Base-by-base conservation (phyloP, 768 basidiomycete species). In the Tephrocybe sp. region DNA sequence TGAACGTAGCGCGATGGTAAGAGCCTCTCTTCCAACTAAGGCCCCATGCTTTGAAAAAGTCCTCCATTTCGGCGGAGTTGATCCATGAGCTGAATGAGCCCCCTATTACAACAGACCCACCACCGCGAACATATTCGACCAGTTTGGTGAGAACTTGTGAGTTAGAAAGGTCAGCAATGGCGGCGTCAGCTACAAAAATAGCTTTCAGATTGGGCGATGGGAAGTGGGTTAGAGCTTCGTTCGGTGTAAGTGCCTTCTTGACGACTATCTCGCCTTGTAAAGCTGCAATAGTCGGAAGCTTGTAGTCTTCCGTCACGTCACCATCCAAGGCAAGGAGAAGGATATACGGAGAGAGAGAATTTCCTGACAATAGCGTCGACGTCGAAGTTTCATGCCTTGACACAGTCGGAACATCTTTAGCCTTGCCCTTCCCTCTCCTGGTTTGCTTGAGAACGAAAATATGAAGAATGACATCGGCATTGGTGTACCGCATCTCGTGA, bases 121-220 rank as follows among this genome's bases (percentile, higher is more conserved):
- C 75, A 3, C 46, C 46, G 39, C 65, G 69, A 10, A 61, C 62
- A 51, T 68, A 77, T 12, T 65, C 57, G 33, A 72, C 68, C 12
- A 76, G 57, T 26, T 68, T 64, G 7, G 54, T 39, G 14, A 69
- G 56, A 1, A 72, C 53, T 0, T 41, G 32, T 7, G 53, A 39
- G 33, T 68, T 54, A 32, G 62, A 58, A 3, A 35, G 50, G 9
- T 62, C 43, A 10, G 60, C 30, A 31, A 77, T 62, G 11, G 60
- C 69, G 5, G 68, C 60, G 42, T 78, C 75, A 1, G 68, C 67
- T 20, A 73, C 61, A 23, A 75, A 58, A 20, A 77, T 68, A 7
- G 64, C 70, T 5, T 56, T 53, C 19, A 72, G 56, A 22, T 60
- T 51, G 4, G 68, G 59, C 8, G 61, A 65, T 3, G 53, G 54